These are phyloP conservation scores for Candida chauliodis DNA, from an alignment of 805 yeast genomes.

Conservation along the genomic window DNA sequence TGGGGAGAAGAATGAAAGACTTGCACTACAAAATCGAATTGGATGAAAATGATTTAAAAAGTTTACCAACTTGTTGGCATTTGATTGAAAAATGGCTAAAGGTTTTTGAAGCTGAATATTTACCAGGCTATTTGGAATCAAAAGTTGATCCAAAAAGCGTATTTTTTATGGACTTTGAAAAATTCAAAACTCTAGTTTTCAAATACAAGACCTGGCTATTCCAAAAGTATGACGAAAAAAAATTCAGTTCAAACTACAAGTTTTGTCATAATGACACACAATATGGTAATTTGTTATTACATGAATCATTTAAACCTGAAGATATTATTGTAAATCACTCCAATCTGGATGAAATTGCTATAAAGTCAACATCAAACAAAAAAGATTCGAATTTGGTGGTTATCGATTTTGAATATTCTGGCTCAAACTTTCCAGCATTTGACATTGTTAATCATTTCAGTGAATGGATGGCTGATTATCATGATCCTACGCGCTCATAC, in stretches of 20 bases:
- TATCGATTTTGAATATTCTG: slow-evolving; percentile 94
- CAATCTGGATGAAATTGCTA: slow-evolving; percentile 5
- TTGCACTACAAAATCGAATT: slow-evolving; percentile 77
- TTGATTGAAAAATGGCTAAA: slow-evolving; percentile 69
- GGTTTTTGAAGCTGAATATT: slow-evolving; percentile 41
- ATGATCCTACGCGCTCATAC: slow-evolving; percentile 51
- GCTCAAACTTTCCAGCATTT: slow-evolving; percentile 82
- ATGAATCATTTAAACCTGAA: slow-evolving; percentile 50
- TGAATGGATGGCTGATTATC: slow-evolving; percentile 97
- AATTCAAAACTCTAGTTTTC: slow-evolving; percentile 46
- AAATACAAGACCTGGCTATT: slow-evolving; percentile 64
- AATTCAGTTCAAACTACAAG: slow-evolving; percentile 49
- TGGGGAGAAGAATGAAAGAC: slow-evolving; percentile 96
- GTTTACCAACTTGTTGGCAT: slow-evolving; percentile 69
- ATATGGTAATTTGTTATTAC: slow-evolving; percentile 83
- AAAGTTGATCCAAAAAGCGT: slow-evolving; percentile 30
- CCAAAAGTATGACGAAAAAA: slow-evolving; percentile 41
- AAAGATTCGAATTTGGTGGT: slow-evolving; percentile 66
- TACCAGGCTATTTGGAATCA: slow-evolving; percentile 32
- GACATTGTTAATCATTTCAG: slow-evolving; percentile 91
- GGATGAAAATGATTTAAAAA: slow-evolving; percentile 45
- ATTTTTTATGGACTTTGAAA: slow-evolving; percentile 44
- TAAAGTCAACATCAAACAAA: slow-evolving; percentile 27
- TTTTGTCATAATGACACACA: slow-evolving; percentile 97
- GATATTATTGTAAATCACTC: slow-evolving; percentile 24